These are phyloP conservation scores for Ampelomyces quisqualis DNA, from an alignment of 2,329 filamentous ascomycete genomes.

Conservation along the genomic window DNA sequence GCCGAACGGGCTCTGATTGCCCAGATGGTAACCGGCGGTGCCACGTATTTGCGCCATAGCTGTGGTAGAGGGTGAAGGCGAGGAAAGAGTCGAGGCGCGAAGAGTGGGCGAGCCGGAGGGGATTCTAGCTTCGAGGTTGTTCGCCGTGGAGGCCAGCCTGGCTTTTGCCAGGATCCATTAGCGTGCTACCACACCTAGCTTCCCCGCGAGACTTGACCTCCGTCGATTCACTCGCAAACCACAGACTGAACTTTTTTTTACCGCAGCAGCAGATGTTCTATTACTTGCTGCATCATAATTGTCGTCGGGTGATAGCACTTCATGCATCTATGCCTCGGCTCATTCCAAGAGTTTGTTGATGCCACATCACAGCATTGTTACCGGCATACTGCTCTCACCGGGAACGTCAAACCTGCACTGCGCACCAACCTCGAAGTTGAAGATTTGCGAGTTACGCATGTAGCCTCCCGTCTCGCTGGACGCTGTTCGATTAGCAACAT, in stretches of 20 bases:
- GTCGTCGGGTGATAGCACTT: no score
- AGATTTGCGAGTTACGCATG: no score
- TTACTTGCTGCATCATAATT: no score
- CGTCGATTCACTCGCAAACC: neutral
- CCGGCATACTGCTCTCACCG: neutral
- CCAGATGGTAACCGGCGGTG: slow-evolving; percentile 79
- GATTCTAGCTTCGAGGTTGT: slow-evolving; percentile 33
- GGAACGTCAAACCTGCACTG: slow-evolving; percentile 2
- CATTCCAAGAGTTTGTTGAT: neutral
- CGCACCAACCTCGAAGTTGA: slow-evolving; percentile 3
- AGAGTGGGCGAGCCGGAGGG: slow-evolving; percentile 27
- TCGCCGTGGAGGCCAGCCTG: no score
- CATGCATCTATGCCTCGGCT: slow-evolving; percentile 1
- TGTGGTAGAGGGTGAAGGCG: slow-evolving; percentile 22
- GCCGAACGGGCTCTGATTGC: slow-evolving; percentile 71
- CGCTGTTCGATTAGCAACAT: no score
- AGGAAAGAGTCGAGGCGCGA: slow-evolving; percentile 14
- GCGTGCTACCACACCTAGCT: slow-evolving; percentile 10
- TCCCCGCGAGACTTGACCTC: slow-evolving; percentile 5
- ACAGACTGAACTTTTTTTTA: neutral
- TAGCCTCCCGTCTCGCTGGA: no score
- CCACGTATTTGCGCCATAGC: slow-evolving; percentile 62
- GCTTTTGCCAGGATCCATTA: no score
- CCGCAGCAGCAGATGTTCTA: neutral
- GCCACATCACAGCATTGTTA: slow-evolving; percentile 1